Percentiles rank a stretch among this genome's conserved stretches.
Evolutionary conservation across 805 yeast species (phyloP).

Genomic region (Sungouiella thailandica): DNA sequence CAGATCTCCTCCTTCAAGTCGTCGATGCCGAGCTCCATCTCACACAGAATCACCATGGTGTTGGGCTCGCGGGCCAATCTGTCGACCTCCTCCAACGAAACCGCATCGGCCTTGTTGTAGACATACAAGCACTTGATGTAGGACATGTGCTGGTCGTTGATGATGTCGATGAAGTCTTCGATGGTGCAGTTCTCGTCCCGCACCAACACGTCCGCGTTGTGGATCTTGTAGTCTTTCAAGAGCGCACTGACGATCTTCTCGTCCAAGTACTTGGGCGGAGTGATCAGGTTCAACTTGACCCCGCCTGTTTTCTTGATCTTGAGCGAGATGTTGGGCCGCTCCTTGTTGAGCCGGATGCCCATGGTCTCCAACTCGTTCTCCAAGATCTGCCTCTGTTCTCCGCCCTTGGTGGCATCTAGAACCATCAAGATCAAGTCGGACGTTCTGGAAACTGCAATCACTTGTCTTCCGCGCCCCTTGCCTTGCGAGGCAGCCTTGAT

Average conservation of each 20-base stretch:
- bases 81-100: slow-evolving; percentile 90
- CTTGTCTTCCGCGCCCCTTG: slow-evolving; percentile 96
- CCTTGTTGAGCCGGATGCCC: slow-evolving; percentile 84
- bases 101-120: slow-evolving; percentile 93
- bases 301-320: slow-evolving; percentile 88
- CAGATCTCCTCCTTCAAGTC: slow-evolving; percentile 92
- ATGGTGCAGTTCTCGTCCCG: slow-evolving; percentile 86
- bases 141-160: slow-evolving; percentile 81
- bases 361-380: slow-evolving; percentile 90
- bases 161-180: slow-evolving; percentile 87
- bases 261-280: slow-evolving; percentile 77
- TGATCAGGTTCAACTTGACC: slow-evolving; percentile 70
- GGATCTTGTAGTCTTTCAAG: slow-evolving; percentile 81
- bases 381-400: slow-evolving; percentile 79
- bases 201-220: slow-evolving; percentile 88
- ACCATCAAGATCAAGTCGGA: slow-evolving; percentile 92
- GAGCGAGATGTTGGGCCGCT: slow-evolving; percentile 70
- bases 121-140: slow-evolving; percentile 90
- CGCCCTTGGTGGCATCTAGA: slow-evolving; percentile 90
- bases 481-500: slow-evolving; percentile 96
- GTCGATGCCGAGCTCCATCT: slow-evolving; percentile 75
- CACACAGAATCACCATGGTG: slow-evolving; percentile 92
- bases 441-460: slow-evolving; percentile 92
- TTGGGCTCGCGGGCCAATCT: slow-evolving; percentile 88
- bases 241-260: slow-evolving; percentile 75